These are phyloP conservation scores for Teunomyces aglyptinius DNA, from an alignment of 805 yeast species.

Conservation along the genomic window DNA sequence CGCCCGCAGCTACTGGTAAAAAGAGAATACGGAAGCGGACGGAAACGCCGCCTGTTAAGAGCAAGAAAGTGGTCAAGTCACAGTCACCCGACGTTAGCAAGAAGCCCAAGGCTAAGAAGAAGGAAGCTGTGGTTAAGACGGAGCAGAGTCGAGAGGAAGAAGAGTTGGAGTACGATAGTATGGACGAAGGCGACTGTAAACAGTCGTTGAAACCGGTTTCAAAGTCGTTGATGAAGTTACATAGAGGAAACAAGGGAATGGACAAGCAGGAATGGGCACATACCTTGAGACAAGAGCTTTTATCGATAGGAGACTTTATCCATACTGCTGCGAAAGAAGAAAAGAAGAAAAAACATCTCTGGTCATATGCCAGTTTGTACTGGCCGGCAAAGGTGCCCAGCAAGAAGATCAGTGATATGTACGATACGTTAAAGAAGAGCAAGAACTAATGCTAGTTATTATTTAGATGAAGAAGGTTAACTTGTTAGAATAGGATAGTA, in stretches of 20 bases:
- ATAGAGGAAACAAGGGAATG: constrained; percentile 69
- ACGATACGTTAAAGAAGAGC: constrained; percentile 33
- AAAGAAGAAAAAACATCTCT: constrained; percentile 54
- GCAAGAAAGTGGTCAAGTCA: constrained; percentile 10
- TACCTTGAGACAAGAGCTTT: constrained; percentile 63
- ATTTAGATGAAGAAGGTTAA: neutral
- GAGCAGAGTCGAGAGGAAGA: constrained; percentile 6
- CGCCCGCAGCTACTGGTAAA: constrained; percentile 7
- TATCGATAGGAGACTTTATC: constrained; percentile 74
- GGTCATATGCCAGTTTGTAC: constrained; percentile 80
- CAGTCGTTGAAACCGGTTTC: constrained; percentile 62
- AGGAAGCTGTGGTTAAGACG: neutral
- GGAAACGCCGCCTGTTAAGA: constrained; percentile 10
- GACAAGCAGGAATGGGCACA: constrained; percentile 76
- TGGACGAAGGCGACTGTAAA: constrained; percentile 74
- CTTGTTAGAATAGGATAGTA: neutral
- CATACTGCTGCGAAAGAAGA: constrained; percentile 30
- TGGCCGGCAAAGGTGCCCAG: constrained; percentile 90
- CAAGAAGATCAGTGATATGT: constrained; percentile 72
- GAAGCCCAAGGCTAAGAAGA: constrained; percentile 15
- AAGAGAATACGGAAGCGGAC: constrained; percentile 8
- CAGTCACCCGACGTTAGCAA: constrained; percentile 18
- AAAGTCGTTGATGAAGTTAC: constrained; percentile 61
- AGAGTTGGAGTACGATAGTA: constrained; percentile 64
- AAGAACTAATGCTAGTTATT: neutral